Base-by-base conservation (phyloP, 129 eudicot species). In the Dittrichia graveolens region DNA sequence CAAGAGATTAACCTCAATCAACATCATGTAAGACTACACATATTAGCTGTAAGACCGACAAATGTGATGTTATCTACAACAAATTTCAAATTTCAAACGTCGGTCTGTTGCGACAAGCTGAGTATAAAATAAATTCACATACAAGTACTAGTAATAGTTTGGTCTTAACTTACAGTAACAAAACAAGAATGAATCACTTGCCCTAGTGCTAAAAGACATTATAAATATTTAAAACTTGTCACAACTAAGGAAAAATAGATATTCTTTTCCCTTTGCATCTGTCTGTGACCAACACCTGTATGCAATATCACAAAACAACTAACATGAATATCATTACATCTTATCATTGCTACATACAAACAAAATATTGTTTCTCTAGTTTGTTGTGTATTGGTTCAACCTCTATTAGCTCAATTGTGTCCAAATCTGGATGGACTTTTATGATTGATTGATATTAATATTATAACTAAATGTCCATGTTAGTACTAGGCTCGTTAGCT, bases 211-310 rank as follows among this genome's bases (percentile, higher is more conserved):
- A 10, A 46, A 8, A 13, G 11, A 46, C 13, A 46, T 3, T 58
- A 38, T 34, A 59, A 37, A 60, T 5, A 5, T 58, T 12, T 24
- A 24, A 58, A n/a, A 12, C 38, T 1, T 7, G 44, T 39, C 14
- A 15, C 9, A 7, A 8, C 9, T 54, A 16, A 34, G 5, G 5
- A 2, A 58, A 58, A 1, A 58, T 31, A 31, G 64, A 5, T 44
- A 60, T 35, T 60, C 19, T 37, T 37, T 60, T 10, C 8, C 38
- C 31, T 24, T 13, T 60, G n/a, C 65, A 60, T 45, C 62, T 6
- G 24, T 7, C 16, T 60, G 65, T 58, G 42, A 58, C 35, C 64
- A 10, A 7, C 3, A 60, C 65, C 65, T 60, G 65, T 58, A 58
- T 31, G 42, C 64, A 34, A 37, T 24, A 34, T 60, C 38, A 6